Evolutionary conservation across 768 basidiomycete genomes (phyloP).

Genomic region (Kwoniella pini): DNA sequence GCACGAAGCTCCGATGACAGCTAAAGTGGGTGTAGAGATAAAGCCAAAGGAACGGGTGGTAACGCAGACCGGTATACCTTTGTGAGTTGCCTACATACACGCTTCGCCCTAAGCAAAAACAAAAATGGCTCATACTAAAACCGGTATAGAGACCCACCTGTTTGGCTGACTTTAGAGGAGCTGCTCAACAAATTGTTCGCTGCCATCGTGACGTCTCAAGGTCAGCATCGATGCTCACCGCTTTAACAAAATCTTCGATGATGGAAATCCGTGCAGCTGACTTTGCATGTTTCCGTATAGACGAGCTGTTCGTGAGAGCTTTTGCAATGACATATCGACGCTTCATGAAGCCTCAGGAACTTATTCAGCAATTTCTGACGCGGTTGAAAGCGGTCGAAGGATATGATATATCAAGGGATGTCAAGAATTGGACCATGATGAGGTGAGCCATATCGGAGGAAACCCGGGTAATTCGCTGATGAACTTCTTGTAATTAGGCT

Average conservation of each 20-base stretch:
- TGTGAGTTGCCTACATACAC: constrained; percentile 2
- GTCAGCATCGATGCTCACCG: constrained; percentile 24
- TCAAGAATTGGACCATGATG: constrained; percentile 36
- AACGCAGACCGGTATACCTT: background rate
- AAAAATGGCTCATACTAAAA: too few relatives aligned
- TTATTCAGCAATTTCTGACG: constrained; percentile 40
- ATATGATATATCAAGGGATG: constrained; percentile 30
- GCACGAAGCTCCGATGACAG: background rate
- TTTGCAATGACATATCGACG: constrained; percentile 51
- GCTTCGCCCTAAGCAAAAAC: too few relatives aligned
- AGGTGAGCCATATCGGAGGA: constrained; percentile 29
- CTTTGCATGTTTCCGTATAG: constrained; percentile 7
- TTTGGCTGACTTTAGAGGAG: constrained; percentile 25
- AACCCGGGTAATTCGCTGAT: background rate
- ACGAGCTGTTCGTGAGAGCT: constrained; percentile 37
- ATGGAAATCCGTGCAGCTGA: background rate
- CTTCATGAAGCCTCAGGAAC: constrained; percentile 35
- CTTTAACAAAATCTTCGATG: too few relatives aligned
- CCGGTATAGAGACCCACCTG: constrained; percentile 16
- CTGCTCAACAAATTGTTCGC: constrained; percentile 31
- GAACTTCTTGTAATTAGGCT: constrained; percentile 18
- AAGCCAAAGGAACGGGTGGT: background rate
- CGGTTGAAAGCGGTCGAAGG: constrained; percentile 34
- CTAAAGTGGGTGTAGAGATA: background rate
- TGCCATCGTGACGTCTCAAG: constrained; percentile 32